These are phyloP conservation scores for Alternaria sp. DNA, from an alignment of 2,329 filamentous ascomycete species.

Conservation along the genomic window DNA sequence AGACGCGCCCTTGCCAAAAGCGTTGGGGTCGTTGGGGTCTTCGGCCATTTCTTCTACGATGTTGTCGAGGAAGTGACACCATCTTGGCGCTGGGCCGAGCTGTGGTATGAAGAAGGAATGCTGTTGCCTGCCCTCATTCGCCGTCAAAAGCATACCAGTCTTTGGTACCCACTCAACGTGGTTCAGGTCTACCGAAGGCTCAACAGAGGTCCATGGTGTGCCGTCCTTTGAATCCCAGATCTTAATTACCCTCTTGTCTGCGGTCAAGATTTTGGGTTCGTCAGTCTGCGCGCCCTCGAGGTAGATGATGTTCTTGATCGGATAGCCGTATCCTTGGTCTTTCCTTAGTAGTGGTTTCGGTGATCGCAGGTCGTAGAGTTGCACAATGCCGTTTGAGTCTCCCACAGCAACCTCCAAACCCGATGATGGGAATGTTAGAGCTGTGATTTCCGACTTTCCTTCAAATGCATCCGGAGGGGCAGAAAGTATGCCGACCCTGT, in stretches of 20 bases:
- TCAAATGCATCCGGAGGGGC: slow-evolving; percentile 53
- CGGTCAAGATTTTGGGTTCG: slow-evolving; percentile 81
- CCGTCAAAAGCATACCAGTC: slow-evolving; percentile 93
- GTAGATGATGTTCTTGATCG: slow-evolving; percentile 83
- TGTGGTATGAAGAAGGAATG: slow-evolving; percentile 96
- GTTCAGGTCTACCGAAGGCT: slow-evolving; percentile 94
- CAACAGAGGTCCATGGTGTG: slow-evolving; percentile 92
- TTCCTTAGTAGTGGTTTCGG: slow-evolving; percentile 87
- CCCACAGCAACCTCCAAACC: slow-evolving; percentile 87
- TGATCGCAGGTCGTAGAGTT: slow-evolving; percentile 90
- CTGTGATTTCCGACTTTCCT: slow-evolving; percentile 74
- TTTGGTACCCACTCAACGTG: slow-evolving; percentile 92
- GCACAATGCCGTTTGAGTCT: slow-evolving; percentile 85
- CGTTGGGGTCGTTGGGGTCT: slow-evolving; percentile 69
- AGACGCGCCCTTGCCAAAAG: slow-evolving; percentile 62
- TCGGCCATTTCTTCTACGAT: slow-evolving; percentile 99
- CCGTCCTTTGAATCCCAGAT: slow-evolving; percentile 88
- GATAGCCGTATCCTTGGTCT: slow-evolving; percentile 94
- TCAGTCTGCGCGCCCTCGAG: slow-evolving; percentile 71
- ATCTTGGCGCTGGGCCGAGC: slow-evolving; percentile 89
- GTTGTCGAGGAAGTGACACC: slow-evolving; percentile 97
- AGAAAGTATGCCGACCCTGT: slow-evolving; percentile 78
- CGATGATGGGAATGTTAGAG: slow-evolving; percentile 83
- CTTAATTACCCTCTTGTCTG: slow-evolving; percentile 96
- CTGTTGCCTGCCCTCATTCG: slow-evolving; percentile 95